These are phyloP conservation scores for Tulasnella sp. DNA, from an alignment of 768 basidiomycete species.

Conservation along the genomic window DNA sequence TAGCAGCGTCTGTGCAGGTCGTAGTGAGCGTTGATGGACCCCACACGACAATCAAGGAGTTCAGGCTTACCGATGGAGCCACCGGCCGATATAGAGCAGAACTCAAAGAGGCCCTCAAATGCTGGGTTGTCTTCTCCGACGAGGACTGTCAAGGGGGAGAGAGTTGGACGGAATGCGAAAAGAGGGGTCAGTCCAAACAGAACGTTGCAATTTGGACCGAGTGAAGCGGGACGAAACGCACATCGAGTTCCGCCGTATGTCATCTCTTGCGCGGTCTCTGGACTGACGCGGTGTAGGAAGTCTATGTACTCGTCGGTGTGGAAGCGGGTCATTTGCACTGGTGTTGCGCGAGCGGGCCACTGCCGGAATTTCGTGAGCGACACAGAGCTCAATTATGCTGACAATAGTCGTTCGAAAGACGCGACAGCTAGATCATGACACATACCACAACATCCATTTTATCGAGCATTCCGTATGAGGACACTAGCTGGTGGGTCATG, in stretches of 20 bases:
- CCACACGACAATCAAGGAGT: not conserved
- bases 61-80: conserved; percentile 69
- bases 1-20: conserved; percentile 51
- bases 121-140: conserved; percentile 93
- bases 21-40: not conserved
- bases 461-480: conserved; percentile 85
- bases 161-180: not conserved
- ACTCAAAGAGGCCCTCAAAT: conserved; percentile 94
- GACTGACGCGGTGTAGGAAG: conserved; percentile 77
- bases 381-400: not conserved
- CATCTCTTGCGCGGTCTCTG: conserved; percentile 80
- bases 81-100: conserved; percentile 92
- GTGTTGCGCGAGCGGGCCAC: conserved; percentile 59
- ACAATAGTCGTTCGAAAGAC: not conserved
- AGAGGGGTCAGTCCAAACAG: not conserved
- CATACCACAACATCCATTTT: conserved; percentile 87
- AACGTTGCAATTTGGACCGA: conserved; percentile 4
- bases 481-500: conserved; percentile 84
- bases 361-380: conserved; percentile 20
- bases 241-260: conserved; percentile 79
- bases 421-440: conserved; percentile 2
- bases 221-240: conserved; percentile 29
- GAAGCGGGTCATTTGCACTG: conserved; percentile 79
- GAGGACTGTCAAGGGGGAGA: conserved; percentile 28
- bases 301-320: conserved; percentile 98